Conservation (phyloP, 2,329 filamentous ascomycete genomes). For the Aspergillus transmontanensis region DNA sequence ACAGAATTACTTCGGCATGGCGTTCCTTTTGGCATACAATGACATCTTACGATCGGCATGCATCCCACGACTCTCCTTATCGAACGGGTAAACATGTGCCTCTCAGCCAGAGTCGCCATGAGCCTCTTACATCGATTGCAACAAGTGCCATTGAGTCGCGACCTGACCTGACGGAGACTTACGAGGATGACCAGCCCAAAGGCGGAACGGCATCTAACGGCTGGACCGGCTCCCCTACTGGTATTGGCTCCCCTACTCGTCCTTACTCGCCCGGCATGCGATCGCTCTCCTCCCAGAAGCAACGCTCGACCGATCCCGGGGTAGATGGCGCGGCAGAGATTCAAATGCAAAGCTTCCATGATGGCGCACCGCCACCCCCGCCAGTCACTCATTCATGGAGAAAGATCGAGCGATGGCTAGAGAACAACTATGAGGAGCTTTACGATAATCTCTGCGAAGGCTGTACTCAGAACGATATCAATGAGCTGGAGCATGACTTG, state of each 20-base stretch:
- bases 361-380: constrained; percentile 86
- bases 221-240: constrained; percentile 60
- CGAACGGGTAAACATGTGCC: constrained; percentile 88
- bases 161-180: constrained; percentile 76
- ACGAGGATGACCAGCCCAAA: constrained; percentile 70
- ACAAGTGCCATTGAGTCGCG: constrained; percentile 85
- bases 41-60: constrained; percentile 79
- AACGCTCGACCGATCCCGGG: constrained; percentile 61
- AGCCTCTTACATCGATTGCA: constrained; percentile 81
- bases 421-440: constrained; percentile 93
- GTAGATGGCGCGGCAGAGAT: constrained; percentile 81
- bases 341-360: constrained; percentile 92
- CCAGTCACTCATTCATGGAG: constrained; percentile 88
- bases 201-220: constrained; percentile 60
- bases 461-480: constrained; percentile 90
- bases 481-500: constrained; percentile 93
- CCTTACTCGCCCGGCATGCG: constrained; percentile 91
- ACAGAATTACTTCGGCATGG: constrained; percentile 70
- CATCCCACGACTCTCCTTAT: constrained; percentile 89
- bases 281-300: constrained; percentile 69
- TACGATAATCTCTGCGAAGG: constrained; percentile 92
- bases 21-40: constrained; percentile 95
- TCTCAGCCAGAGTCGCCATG: constrained; percentile 77
- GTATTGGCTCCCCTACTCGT: constrained; percentile 60
- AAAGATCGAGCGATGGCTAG: constrained; percentile 90